These are phyloP conservation scores for Pythium rhizo-oryzae DNA, from an alignment of 352 stramenopile species.

Conservation along the genomic window DNA sequence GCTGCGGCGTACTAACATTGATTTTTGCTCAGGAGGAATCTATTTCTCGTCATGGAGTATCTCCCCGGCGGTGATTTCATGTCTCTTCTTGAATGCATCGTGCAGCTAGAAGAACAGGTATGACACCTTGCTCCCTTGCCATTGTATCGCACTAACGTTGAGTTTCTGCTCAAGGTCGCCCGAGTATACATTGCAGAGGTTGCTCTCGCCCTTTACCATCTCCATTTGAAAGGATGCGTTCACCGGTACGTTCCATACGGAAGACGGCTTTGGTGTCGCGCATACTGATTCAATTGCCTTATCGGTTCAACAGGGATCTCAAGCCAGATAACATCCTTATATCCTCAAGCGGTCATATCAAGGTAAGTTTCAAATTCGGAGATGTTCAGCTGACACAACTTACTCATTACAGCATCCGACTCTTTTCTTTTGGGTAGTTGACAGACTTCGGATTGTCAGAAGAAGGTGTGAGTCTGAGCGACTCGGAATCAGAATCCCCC, in stretches of 20 bases:
- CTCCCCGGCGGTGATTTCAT: slow-evolving; percentile 90
- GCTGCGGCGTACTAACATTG: background rate
- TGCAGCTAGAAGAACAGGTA: slow-evolving; percentile 86
- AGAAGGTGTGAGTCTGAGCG: slow-evolving; percentile 61
- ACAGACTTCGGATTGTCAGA: slow-evolving; percentile 89
- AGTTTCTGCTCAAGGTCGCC: slow-evolving; percentile 50
- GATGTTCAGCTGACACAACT: background rate
- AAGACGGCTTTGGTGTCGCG: background rate
- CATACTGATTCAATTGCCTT: background rate
- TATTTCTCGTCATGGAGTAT: slow-evolving; percentile 93
- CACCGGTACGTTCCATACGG: slow-evolving; percentile 52
- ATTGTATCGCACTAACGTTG: background rate
- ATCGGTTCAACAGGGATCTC: slow-evolving; percentile 58
- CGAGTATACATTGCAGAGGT: slow-evolving; percentile 90
- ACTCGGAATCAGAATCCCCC: slow-evolving; percentile 39
- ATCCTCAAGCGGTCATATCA: slow-evolving; percentile 86
- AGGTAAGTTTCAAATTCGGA: slow-evolving; percentile 37
- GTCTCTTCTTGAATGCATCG: slow-evolving; percentile 87
- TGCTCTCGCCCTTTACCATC: slow-evolving; percentile 81
- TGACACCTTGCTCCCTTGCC: background rate
- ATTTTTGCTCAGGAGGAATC: slow-evolving; percentile 47
- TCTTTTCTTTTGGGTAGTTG: slow-evolving; percentile 41
- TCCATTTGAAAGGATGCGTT: slow-evolving; percentile 85
- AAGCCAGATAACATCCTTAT: slow-evolving; percentile 93
- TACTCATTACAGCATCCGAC: too few species aligned